Conservation (phyloP, 2,329 filamentous ascomycete species). For the Talaromyces islandicus region DNA sequence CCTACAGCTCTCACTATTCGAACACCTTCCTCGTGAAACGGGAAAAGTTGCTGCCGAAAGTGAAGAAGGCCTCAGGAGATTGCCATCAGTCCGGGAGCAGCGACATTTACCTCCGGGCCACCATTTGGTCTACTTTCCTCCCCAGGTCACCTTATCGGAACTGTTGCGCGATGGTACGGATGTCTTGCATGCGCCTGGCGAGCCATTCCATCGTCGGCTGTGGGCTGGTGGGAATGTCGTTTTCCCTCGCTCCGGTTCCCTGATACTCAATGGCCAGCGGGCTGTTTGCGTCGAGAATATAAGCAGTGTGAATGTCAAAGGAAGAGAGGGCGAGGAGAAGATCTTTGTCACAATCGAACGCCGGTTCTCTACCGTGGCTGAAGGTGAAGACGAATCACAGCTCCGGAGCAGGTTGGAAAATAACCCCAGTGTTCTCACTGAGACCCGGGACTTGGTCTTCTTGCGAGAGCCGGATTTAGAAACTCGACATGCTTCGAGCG, state of each 20-base stretch:
- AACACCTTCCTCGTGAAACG: constrained; percentile 41
- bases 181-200: constrained; percentile 66
- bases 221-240: constrained; percentile 77
- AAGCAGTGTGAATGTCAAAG: constrained; percentile 45
- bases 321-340: constrained; percentile 48
- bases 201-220: constrained; percentile 67
- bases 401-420: constrained; percentile 41
- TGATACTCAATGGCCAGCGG: constrained; percentile 28
- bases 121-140: constrained; percentile 84
- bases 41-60: constrained; percentile 13
- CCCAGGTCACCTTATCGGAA: constrained; percentile 53
- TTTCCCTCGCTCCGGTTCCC: constrained; percentile 38
- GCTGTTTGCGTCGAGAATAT: constrained; percentile 44
- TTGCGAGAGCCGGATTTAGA: constrained; percentile 46
- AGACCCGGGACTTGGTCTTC: constrained; percentile 60
- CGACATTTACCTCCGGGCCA: constrained; percentile 49
- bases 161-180: constrained; percentile 84
- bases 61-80: constrained; percentile 18
- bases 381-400: constrained; percentile 26
- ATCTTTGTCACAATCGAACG: constrained; percentile 58
- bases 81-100: constrained; percentile 28
- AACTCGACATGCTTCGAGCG: constrained; percentile 20
- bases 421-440: constrained; percentile 44
- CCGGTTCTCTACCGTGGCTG: constrained; percentile 38
- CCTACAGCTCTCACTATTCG: constrained; percentile 56